Percentiles rank a stretch among this genome's conserved stretches.
These are phyloP conservation scores for Zanthoxylum bungeanum DNA, from an alignment of 345 rosid genomes.

Conservation along the genomic window DNA sequence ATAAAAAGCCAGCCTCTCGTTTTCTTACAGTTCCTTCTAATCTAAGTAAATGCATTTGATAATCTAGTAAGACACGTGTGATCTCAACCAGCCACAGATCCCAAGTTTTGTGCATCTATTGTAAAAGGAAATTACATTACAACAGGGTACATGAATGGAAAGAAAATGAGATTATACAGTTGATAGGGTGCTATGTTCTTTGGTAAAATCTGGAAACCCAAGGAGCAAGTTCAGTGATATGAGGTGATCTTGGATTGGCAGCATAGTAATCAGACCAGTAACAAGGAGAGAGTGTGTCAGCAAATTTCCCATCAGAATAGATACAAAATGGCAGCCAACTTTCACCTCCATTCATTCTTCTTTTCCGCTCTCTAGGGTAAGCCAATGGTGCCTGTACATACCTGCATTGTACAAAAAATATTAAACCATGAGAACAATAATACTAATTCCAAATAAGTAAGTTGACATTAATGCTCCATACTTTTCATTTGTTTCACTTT, in stretches of 20 bases:
- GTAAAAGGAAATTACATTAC: not conserved
- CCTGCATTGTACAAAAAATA: conserved; percentile 22
- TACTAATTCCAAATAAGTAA: too few relatives aligned
- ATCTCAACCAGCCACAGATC: too few relatives aligned
- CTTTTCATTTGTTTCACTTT: too few relatives aligned
- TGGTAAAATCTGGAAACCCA: conserved; percentile 56
- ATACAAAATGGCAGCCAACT: conserved; percentile 57
- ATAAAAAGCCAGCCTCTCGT: not conserved
- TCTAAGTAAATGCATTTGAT: too few relatives aligned
- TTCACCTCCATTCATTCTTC: conserved; percentile 64
- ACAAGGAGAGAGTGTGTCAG: conserved; percentile 43
- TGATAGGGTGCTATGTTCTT: conserved; percentile 4
- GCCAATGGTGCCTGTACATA: conserved; percentile 72
- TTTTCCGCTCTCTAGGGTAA: conserved; percentile 59
- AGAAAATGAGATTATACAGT: not conserved
- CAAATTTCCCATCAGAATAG: conserved; percentile 36
- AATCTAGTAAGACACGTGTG: too few relatives aligned
- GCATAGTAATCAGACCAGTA: conserved; percentile 66
- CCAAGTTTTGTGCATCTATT: not conserved
- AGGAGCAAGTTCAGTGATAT: conserved; percentile 50
- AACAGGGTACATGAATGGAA: not conserved
- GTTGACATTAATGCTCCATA: too few relatives aligned
- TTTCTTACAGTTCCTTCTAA: not conserved
- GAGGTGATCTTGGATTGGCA: conserved; percentile 42
- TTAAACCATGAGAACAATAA: not conserved